phyloP scores from a whole-genome alignment of 2,329 filamentous ascomycete species.

The Microsporum ferrugineum region DNA sequence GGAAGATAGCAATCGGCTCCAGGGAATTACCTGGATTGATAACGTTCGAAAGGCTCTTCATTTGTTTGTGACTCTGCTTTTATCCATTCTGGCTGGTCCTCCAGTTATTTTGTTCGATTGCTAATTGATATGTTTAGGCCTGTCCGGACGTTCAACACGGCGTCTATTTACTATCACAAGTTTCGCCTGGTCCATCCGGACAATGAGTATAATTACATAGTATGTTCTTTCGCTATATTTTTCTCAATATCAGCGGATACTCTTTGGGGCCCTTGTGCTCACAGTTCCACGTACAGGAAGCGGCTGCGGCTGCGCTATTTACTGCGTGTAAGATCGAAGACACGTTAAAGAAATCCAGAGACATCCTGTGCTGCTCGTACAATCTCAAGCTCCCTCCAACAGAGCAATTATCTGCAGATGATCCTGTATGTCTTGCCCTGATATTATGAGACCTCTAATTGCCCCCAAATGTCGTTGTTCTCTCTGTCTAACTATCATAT shows the following conservation, averaged over 20 bases:
- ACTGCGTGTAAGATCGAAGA: conserved; percentile 96
- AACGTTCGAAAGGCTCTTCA: conserved; percentile 66
- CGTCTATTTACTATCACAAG: conserved; percentile 85
- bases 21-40: conserved; percentile 82
- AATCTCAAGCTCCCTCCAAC: conserved; percentile 63
- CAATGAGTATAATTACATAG: conserved; percentile 65
- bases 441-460: not conserved
- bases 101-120: not conserved
- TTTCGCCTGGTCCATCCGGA: conserved; percentile 81
- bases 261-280: conserved; percentile 8
- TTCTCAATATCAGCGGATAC: not conserved
- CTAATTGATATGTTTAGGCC: conserved; percentile 44
- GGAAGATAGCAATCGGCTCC: conserved; percentile 69
- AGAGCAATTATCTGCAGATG: conserved; percentile 63
- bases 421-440: conserved; percentile 49
- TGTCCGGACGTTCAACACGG: conserved; percentile 82
- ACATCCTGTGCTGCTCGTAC: conserved; percentile 82
- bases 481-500: not conserved
- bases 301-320: conserved; percentile 76
- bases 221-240: conserved; percentile 18
- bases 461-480: not conserved
- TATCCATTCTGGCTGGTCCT: not conserved
- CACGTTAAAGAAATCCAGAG: conserved; percentile 89
- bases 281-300: conserved; percentile 46
- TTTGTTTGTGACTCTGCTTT: conserved; percentile 46